Evolutionary conservation across 129 eudicot genomes (phyloP).

Genomic region (Oenanthe sinensis): DNA sequence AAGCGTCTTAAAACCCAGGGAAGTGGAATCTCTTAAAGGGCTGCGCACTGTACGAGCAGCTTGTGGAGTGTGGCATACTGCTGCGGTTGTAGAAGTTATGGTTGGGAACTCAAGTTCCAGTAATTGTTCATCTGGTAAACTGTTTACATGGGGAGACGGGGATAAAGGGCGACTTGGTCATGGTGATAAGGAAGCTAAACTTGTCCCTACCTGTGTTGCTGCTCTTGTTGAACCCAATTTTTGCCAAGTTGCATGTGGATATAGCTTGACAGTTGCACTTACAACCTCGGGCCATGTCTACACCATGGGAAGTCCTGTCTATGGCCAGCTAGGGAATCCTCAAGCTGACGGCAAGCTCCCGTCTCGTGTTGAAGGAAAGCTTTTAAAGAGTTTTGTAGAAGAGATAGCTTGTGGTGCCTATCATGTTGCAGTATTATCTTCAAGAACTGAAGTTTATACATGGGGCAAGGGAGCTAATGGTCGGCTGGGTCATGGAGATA

Average conservation of each 20-base stretch:
- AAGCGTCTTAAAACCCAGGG: slow-evolving; percentile 74
- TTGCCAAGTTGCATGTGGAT: slow-evolving; percentile 94
- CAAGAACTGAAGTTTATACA: slow-evolving; percentile 90
- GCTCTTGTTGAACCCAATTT: slow-evolving; percentile 92
- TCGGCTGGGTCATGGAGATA: slow-evolving; percentile 88
- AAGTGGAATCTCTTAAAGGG: slow-evolving; percentile 91
- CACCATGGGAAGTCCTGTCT: slow-evolving; percentile 92
- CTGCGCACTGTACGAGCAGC: slow-evolving; percentile 83
- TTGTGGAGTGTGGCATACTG: slow-evolving; percentile 98
- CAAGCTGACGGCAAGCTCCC: slow-evolving; percentile 84
- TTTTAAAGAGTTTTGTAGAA: slow-evolving; percentile 67
- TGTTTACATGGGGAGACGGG: slow-evolving; percentile 98
- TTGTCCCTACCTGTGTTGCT: slow-evolving; percentile 97
- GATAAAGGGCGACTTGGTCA: slow-evolving; percentile 89
- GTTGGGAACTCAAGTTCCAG: slow-evolving; percentile 93
- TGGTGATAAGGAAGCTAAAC: slow-evolving; percentile 83
- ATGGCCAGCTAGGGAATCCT: slow-evolving; percentile 89
- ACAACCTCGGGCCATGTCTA: slow-evolving; percentile 91
- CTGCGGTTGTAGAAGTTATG: slow-evolving; percentile 95
- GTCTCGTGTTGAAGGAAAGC: slow-evolving; percentile 74
- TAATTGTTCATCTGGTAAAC: slow-evolving; percentile 84
- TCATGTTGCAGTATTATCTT: slow-evolving; percentile 89
- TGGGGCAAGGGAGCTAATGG: slow-evolving; percentile 99
- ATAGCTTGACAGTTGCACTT: slow-evolving; percentile 89
- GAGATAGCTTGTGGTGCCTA: slow-evolving; percentile 97